phyloP scores from a whole-genome alignment of 2,329 filamentous ascomycete genomes.

The Microcera coccophila region DNA sequence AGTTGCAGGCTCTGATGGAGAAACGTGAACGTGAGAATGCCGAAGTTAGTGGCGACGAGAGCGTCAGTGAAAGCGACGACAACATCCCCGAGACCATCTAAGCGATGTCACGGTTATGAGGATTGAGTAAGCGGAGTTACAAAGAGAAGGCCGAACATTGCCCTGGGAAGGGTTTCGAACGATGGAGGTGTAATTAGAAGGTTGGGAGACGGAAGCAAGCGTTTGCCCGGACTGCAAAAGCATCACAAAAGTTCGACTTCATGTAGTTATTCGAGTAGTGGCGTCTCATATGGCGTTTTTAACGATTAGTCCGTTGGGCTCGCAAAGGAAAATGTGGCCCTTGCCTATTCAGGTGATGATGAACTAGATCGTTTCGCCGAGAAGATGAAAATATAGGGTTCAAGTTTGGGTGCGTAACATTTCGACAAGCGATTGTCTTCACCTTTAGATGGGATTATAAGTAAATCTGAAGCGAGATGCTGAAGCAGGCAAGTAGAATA shows the following conservation, averaged over 20 bases:
- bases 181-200: slow-evolving; percentile 27
- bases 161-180: slow-evolving; percentile 19
- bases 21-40: slow-evolving; percentile 97
- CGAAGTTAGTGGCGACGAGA: slow-evolving; percentile 96
- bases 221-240: slow-evolving; percentile 19
- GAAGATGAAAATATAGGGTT: too few species aligned
- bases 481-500: too few species aligned
- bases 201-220: slow-evolving; percentile 19
- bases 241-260: slow-evolving; percentile 28
- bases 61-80: slow-evolving; percentile 91
- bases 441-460: too few species aligned
- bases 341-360: too few species aligned
- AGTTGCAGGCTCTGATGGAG: slow-evolving; percentile 97
- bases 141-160: too few species aligned
- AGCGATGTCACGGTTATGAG: slow-evolving; percentile 20
- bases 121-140: too few species aligned
- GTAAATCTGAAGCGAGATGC: too few species aligned
- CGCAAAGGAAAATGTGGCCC: too few species aligned
- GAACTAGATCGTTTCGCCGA: too few species aligned
- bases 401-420: too few species aligned
- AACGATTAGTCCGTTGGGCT: slow-evolving; percentile 22
- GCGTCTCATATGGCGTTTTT: slow-evolving; percentile 28
- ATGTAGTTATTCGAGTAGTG: slow-evolving; percentile 27
- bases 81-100: slow-evolving; percentile 50
- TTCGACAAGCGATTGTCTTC: too few species aligned